These are phyloP conservation scores for Neostapfia colusana DNA, from an alignment of 176 grass and related monocot species.

Conservation along the genomic window DNA sequence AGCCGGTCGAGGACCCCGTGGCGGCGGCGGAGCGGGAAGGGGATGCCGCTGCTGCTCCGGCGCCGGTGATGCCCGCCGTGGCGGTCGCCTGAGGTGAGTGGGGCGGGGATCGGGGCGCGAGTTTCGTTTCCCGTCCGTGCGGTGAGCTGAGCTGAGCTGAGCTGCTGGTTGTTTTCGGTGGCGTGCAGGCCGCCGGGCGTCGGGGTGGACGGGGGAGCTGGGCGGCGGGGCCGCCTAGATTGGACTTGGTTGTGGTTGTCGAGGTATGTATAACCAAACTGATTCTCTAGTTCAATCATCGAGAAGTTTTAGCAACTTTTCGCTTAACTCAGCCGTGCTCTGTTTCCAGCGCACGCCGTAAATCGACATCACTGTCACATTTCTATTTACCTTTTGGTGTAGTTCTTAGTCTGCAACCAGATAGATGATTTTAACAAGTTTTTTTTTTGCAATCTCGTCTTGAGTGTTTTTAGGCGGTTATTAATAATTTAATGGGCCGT, in stretches of 20 bases:
- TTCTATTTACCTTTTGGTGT: background rate
- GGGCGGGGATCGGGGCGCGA: background rate
- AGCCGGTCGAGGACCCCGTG: too few relatives aligned
- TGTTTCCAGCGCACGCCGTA: slow-evolving; percentile 1
- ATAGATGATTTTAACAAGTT: background rate
- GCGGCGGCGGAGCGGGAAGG: too few relatives aligned
- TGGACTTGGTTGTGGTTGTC: background rate
- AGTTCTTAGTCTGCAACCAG: background rate
- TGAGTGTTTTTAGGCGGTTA: background rate
- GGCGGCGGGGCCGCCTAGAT: background rate
- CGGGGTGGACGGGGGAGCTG: too few relatives aligned
- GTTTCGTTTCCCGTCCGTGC: background rate
- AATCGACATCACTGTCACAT: background rate
- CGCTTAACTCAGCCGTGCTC: background rate
- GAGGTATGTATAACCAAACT: background rate
- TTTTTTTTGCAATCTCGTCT: background rate
- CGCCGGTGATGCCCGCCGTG: slow-evolving; percentile 44
- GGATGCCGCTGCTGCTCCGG: slow-evolving; percentile 33
- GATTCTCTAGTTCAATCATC: too few relatives aligned
- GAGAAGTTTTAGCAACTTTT: too few relatives aligned
- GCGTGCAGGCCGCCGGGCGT: too few relatives aligned
- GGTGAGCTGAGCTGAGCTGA: background rate
- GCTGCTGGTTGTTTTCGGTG: slow-evolving; percentile 8
- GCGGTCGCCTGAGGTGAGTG: slow-evolving; percentile 57
- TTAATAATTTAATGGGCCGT: background rate